phyloP scores from a whole-genome alignment of 2,329 filamentous ascomycete genomes.

The Didymella lethalis region DNA sequence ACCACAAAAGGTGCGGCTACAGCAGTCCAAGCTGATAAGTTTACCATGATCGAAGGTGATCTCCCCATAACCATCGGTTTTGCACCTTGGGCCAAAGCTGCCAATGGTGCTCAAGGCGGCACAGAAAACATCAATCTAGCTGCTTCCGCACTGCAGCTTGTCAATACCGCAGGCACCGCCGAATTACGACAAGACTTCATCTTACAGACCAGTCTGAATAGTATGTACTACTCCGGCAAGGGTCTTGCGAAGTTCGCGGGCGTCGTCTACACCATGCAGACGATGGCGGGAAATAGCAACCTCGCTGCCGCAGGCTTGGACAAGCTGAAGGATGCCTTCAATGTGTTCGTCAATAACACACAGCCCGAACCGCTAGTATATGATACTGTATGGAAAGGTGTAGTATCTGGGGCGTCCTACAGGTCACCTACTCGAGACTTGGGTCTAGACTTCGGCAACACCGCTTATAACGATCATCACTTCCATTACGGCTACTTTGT shows the following conservation, averaged over 20 bases:
- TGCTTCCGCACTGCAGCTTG: slow-evolving; percentile 62
- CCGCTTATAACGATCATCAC: slow-evolving; percentile 76
- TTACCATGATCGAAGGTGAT: slow-evolving; percentile 74
- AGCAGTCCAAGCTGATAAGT: slow-evolving; percentile 61
- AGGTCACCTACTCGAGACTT: slow-evolving; percentile 55
- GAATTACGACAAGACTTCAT: slow-evolving; percentile 82
- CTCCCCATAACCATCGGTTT: slow-evolving; percentile 80
- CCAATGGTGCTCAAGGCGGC: slow-evolving; percentile 48
- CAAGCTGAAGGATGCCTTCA: slow-evolving; percentile 60
- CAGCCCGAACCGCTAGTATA: slow-evolving; percentile 64
- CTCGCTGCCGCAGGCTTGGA: slow-evolving; percentile 61
- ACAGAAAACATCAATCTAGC: slow-evolving; percentile 51
- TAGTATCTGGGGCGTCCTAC: slow-evolving; percentile 76
- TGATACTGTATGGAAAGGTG: slow-evolving; percentile 75
- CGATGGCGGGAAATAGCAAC: slow-evolving; percentile 67
- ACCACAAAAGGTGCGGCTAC: slow-evolving; percentile 87
- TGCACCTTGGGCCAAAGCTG: slow-evolving; percentile 73
- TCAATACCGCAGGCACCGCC: slow-evolving; percentile 68
- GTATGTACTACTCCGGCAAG: slow-evolving; percentile 90
- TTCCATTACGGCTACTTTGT: slow-evolving; percentile 87
- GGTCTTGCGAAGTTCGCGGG: slow-evolving; percentile 56
- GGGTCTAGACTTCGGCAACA: slow-evolving; percentile 88
- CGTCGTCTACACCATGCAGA: slow-evolving; percentile 57
- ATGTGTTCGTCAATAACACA: slow-evolving; percentile 57
- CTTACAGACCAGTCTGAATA: slow-evolving; percentile 77